phyloP scores from a whole-genome alignment of 805 yeast species.

The Candida silvicultrix region DNA sequence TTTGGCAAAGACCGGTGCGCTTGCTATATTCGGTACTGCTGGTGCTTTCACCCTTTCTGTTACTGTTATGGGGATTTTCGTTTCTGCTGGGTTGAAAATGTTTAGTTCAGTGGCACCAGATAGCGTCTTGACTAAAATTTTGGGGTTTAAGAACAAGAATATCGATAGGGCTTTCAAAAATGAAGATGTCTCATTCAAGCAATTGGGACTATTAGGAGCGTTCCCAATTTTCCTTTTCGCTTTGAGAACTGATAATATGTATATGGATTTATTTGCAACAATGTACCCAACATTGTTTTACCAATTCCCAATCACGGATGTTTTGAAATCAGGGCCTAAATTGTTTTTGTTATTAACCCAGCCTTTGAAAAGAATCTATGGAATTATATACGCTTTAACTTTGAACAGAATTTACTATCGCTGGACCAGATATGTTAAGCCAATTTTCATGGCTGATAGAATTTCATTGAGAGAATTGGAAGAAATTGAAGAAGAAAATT shows the following conservation, averaged over 20 bases:
- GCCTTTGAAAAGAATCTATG: slow-evolving; percentile 11
- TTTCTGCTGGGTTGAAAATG: slow-evolving; percentile 25
- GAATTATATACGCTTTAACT: slow-evolving; percentile 14
- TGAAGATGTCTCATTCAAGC: slow-evolving; percentile 5
- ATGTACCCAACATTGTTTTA: slow-evolving; percentile 19
- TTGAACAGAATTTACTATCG: slow-evolving; percentile 30
- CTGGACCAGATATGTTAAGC: slow-evolving; percentile 26
- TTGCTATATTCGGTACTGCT: slow-evolving; percentile 13
- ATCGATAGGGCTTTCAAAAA: slow-evolving; percentile 4
- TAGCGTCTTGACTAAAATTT: slow-evolving; percentile 24
- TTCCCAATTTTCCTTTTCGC: slow-evolving; percentile 25
- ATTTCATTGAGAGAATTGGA: slow-evolving; percentile 25
- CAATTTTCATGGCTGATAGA: slow-evolving; percentile 29
- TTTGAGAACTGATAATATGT: slow-evolving; percentile 13
- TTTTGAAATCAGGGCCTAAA: slow-evolving; percentile 7
- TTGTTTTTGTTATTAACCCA: slow-evolving; percentile 6
- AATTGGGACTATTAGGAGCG: slow-evolving; percentile 17
- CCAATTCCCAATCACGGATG: background rate
- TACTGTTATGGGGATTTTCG: slow-evolving; percentile 14
- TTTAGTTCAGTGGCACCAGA: slow-evolving; percentile 24
- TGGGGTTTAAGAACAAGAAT: slow-evolving; percentile 18
- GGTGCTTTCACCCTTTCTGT: slow-evolving; percentile 18
- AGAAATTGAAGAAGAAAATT: slow-evolving; percentile 27
- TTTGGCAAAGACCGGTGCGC: background rate
- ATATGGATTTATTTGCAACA: slow-evolving; percentile 4